A percentile compares a stretch with the other conserved stretches of the same genome.
phyloP scores from a whole-genome alignment of 1,284 basidiomycete species.

The Sphagnurus paluster region DNA sequence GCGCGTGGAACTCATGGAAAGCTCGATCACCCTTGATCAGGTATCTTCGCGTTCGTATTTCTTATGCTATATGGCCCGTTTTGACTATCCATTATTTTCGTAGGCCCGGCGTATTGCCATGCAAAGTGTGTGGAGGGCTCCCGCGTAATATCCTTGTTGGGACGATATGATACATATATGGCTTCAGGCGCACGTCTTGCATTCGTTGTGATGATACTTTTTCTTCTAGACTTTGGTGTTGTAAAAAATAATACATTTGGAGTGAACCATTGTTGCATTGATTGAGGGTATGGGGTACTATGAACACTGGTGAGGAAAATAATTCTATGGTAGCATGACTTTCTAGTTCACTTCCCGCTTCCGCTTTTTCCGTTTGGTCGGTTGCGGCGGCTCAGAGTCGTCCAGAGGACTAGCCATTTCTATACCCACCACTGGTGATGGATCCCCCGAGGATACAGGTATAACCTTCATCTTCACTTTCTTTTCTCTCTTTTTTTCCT shows the following conservation, averaged over 20 bases:
- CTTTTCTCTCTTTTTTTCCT: too few relatives aligned
- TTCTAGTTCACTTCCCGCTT: slow-evolving; percentile 27
- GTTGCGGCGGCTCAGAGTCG: neutral
- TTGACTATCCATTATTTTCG: slow-evolving; percentile 7
- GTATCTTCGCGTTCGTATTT: slow-evolving; percentile 39
- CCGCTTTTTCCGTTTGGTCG: slow-evolving; percentile 25
- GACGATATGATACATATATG: slow-evolving; percentile 9
- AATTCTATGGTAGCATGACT: neutral
- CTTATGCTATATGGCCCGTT: slow-evolving; percentile 7
- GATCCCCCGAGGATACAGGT: too few relatives aligned
- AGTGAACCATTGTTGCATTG: too few relatives aligned
- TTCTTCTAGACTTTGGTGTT: slow-evolving; percentile 13
- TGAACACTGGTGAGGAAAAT: too few relatives aligned
- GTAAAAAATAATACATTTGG: slow-evolving; percentile 16
- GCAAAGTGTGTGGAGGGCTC: slow-evolving; percentile 72
- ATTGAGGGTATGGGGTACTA: neutral
- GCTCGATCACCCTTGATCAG: slow-evolving; percentile 87
- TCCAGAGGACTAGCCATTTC: neutral
- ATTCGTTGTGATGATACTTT: slow-evolving; percentile 4
- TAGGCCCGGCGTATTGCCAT: slow-evolving; percentile 71
- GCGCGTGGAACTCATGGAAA: slow-evolving; percentile 72
- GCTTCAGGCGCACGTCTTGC: slow-evolving; percentile 11
- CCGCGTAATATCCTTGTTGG: slow-evolving; percentile 35
- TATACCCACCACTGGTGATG: too few relatives aligned
- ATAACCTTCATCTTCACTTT: too few relatives aligned